Evolutionary conservation across 2,329 filamentous ascomycete genomes (phyloP).

Genomic region (Magnaporthiopsis rhizophila): DNA sequence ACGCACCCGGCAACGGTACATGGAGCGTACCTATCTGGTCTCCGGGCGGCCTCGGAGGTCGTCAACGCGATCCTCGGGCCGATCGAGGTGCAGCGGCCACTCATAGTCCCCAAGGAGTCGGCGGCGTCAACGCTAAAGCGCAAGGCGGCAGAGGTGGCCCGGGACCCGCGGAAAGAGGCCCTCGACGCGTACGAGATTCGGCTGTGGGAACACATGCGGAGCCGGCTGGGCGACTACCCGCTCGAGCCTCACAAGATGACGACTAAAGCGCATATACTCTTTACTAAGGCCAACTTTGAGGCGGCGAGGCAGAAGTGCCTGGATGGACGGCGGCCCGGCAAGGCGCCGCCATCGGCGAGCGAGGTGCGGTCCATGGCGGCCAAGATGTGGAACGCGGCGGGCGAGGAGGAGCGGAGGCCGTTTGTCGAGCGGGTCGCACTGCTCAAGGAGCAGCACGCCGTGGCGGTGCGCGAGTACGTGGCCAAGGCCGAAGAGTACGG

Average conservation of each 20-base stretch:
- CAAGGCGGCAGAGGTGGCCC: conserved; percentile 29
- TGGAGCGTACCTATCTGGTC: conserved; percentile 87
- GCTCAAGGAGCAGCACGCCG: conserved; percentile 59
- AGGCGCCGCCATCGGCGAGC: conserved; percentile 61
- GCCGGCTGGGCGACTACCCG: conserved; percentile 65
- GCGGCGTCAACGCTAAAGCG: conserved; percentile 38
- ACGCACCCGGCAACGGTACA: conserved; percentile 96
- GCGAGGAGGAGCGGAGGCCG: conserved; percentile 62
- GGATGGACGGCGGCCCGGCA: conserved; percentile 55
- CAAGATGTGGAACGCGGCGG: conserved; percentile 80
- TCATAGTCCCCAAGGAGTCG: conserved; percentile 58
- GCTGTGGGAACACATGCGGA: conserved; percentile 42
- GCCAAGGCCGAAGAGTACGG: conserved; percentile 64
- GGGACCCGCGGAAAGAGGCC: conserved; percentile 29
- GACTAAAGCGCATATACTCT: conserved; percentile 82
- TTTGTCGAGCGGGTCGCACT: conserved; percentile 67
- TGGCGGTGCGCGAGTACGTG: conserved; percentile 51
- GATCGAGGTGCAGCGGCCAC: conserved; percentile 65
- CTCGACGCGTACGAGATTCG: conserved; percentile 50
- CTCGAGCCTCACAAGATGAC: conserved; percentile 63
- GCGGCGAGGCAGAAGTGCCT: conserved; percentile 51
- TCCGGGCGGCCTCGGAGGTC: conserved; percentile 82
- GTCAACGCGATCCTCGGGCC: conserved; percentile 73
- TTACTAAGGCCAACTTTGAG: conserved; percentile 72
- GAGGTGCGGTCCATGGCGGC: conserved; percentile 82